Conservation (phyloP, 768 basidiomycete genomes). For the Fistulinella prunicolor region DNA sequence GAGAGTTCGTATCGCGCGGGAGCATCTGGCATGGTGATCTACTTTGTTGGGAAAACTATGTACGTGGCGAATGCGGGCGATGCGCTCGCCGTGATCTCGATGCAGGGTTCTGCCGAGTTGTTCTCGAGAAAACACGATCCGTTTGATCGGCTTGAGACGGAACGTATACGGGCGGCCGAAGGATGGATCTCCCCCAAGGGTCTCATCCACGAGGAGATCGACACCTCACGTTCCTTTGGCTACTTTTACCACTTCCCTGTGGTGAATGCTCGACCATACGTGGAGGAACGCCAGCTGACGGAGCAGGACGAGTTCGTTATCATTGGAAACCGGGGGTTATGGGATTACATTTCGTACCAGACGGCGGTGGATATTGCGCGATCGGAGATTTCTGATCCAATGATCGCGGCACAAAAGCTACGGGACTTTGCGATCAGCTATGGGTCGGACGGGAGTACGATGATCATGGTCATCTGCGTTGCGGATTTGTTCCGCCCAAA, state of each 20-base stretch:
- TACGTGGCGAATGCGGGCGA: conserved; percentile 91
- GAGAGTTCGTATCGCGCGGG: conserved; percentile 65
- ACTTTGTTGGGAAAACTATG: conserved; percentile 74
- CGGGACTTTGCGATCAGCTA: conserved; percentile 97
- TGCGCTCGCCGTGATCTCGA: conserved; percentile 81
- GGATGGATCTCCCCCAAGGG: conserved; percentile 94
- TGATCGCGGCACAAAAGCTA: conserved; percentile 94
- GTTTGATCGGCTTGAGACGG: conserved; percentile 79
- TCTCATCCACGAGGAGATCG: conserved; percentile 86
- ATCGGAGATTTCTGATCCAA: conserved; percentile 61
- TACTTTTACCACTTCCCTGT: conserved; percentile 88
- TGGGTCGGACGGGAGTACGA: conserved; percentile 87
- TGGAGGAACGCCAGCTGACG: conserved; percentile 63
- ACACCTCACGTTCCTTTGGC: conserved; percentile 91
- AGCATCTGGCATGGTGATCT: conserved; percentile 83
- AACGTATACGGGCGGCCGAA: conserved; percentile 85
- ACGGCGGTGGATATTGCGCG: conserved; percentile 96
- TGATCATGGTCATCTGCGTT: conserved; percentile 96
- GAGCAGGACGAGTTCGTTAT: conserved; percentile 95
- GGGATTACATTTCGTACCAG: conserved; percentile 93
- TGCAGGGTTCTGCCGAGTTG: conserved; percentile 66
- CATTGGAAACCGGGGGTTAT: conserved; percentile 87
- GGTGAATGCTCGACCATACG: conserved; percentile 85
- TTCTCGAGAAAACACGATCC: conserved; percentile 87
- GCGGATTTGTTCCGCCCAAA: conserved; percentile 69